Evolutionary conservation across 768 basidiomycete species (phyloP).

Genomic region (Phylloporus rhodoxanthus): DNA sequence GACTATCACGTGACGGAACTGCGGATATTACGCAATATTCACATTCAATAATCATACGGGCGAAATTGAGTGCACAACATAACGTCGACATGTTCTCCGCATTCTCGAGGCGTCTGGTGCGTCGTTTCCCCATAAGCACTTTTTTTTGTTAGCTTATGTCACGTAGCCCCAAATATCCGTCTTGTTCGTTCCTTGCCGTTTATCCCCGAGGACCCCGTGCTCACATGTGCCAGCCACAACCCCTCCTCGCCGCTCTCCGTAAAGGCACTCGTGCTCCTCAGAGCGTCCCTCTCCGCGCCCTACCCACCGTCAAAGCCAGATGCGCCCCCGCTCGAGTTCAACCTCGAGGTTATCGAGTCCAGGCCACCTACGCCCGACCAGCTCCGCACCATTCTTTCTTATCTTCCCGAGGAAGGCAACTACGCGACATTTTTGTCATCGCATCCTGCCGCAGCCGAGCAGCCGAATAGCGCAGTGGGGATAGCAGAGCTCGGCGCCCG

Average conservation of each 20-base stretch:
- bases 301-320: conserved; percentile 50
- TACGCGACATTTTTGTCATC: conserved; percentile 50
- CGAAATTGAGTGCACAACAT: neutral
- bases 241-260: conserved; percentile 59
- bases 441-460: conserved; percentile 45
- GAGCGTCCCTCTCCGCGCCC: conserved; percentile 50
- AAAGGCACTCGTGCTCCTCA: conserved; percentile 55
- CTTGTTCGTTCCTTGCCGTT: conserved; percentile 40
- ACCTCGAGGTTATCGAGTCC: conserved; percentile 66
- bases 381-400: conserved; percentile 58
- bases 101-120: conserved; percentile 32
- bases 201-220: conserved; percentile 5
- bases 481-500: conserved; percentile 46
- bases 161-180: conserved; percentile 56
- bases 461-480: conserved; percentile 38
- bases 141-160: neutral
- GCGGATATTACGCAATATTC: too few relatives aligned
- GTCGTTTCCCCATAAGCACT: conserved; percentile 9
- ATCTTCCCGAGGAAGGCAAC: conserved; percentile 35
- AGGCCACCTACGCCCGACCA: conserved; percentile 63
- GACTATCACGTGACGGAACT: too few relatives aligned
- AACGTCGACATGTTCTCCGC: conserved; percentile 31
- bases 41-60: neutral
- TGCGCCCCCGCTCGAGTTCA: conserved; percentile 55
- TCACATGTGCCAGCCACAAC: conserved; percentile 45